Conservation (phyloP, 2,329 filamentous ascomycete species). For the Sclerotinia subarctica region DNA sequence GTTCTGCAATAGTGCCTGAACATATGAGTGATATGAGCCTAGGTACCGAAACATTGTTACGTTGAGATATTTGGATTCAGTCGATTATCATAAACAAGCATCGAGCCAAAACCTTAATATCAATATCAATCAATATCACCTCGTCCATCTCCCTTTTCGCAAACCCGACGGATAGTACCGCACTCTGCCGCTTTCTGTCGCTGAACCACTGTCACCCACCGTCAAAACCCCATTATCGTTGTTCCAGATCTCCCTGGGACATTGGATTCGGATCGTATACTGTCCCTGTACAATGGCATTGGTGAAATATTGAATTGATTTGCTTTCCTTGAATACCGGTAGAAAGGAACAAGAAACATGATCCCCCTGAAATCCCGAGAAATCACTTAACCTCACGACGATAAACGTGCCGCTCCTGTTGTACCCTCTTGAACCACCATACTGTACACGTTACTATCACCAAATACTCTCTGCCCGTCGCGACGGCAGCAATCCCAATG, state of each 20-base stretch:
- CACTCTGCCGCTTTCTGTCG: slow-evolving; percentile 9
- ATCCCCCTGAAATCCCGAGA: slow-evolving; percentile 13
- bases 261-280: slow-evolving; percentile 2
- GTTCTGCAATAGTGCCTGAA: not conserved
- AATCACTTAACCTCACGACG: slow-evolving; percentile 12
- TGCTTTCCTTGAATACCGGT: slow-evolving; percentile 14
- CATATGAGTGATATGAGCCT: not conserved
- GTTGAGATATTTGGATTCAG: not conserved
- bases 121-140: slow-evolving; percentile 2
- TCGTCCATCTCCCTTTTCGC: not conserved
- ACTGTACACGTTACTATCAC: not conserved
- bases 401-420: slow-evolving; percentile 15
- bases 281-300: not conserved
- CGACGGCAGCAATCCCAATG: not conserved
- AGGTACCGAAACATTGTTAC: not conserved
- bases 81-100: not conserved
- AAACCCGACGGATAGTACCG: slow-evolving; percentile 4
- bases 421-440: not conserved
- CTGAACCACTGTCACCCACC: not conserved
- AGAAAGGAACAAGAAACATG: slow-evolving; percentile 10
- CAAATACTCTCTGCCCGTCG: not conserved
- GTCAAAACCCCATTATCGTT: slow-evolving; percentile 1
- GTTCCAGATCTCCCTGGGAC: slow-evolving; percentile 3
- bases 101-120: not conserved
- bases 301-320: slow-evolving; percentile 3